Percentiles rank a stretch among this genome's conserved stretches.
Evolutionary conservation across 495 filamentous ascomycete genomes (phyloP).

Genomic region (Penicillium simplicissimum): DNA sequence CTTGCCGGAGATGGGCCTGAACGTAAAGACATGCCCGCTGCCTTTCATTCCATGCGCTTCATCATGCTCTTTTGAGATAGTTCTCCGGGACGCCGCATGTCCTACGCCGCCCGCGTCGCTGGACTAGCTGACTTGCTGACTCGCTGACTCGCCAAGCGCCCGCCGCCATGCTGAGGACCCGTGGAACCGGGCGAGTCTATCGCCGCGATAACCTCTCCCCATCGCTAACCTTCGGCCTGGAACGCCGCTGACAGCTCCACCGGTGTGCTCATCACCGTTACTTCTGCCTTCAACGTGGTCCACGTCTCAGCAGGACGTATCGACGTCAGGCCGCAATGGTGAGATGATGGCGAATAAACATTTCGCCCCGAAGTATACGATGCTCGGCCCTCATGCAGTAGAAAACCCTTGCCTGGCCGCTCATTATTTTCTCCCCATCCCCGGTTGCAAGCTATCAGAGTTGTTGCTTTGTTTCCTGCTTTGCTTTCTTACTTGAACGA

Average conservation of each 20-base stretch:
- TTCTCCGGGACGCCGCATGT: not conserved
- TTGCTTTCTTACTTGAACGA: not conserved
- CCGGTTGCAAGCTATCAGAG: slow-evolving; percentile 12
- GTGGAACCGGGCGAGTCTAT: slow-evolving; percentile 6
- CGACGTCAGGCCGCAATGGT: slow-evolving; percentile 14
- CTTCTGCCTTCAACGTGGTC: slow-evolving; percentile 23
- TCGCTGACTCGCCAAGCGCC: slow-evolving; percentile 6
- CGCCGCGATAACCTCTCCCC: slow-evolving; percentile 7
- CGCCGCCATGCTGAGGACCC: slow-evolving; percentile 2
- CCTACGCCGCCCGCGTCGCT: slow-evolving; percentile 2
- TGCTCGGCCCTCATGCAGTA: slow-evolving; percentile 15
- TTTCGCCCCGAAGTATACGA: slow-evolving; percentile 16
- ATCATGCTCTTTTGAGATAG: not conserved
- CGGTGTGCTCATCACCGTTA: slow-evolving; percentile 9
- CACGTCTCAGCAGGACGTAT: slow-evolving; percentile 13
- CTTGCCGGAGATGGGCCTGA: slow-evolving; percentile 1
- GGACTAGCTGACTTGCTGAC: not conserved
- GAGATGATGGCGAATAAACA: slow-evolving; percentile 10
- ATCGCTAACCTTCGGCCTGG: not conserved
- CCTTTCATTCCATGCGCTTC: slow-evolving; percentile 11
- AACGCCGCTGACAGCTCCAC: slow-evolving; percentile 18
- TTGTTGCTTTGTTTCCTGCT: slow-evolving; percentile 3
- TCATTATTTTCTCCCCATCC: slow-evolving; percentile 15
- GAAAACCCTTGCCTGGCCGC: slow-evolving; percentile 30
- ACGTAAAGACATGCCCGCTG: slow-evolving; percentile 8